phyloP scores from a whole-genome alignment of 768 basidiomycete species.

The Brasilioporus rufonigricans region DNA sequence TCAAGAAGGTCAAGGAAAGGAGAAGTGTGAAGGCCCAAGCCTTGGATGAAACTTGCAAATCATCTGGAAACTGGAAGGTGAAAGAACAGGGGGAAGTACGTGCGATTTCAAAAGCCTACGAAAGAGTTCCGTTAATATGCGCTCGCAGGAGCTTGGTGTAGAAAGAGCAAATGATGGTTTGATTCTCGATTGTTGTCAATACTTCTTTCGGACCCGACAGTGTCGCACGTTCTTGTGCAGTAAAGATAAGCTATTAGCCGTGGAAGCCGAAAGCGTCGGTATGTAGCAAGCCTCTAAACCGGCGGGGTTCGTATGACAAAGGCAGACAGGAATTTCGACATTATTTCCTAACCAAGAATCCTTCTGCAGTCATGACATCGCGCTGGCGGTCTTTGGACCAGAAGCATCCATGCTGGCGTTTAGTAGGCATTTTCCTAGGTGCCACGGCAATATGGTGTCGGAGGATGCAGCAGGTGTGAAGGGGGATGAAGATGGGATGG shows the following conservation, averaged over 20 bases:
- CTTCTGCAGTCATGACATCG: constrained; percentile 53
- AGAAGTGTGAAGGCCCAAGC: constrained; percentile 59
- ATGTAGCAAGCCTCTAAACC: constrained; percentile 16
- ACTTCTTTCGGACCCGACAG: constrained; percentile 43
- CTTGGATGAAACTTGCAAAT: constrained; percentile 59
- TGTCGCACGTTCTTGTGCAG: constrained; percentile 62
- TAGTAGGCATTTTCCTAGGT: constrained; percentile 36
- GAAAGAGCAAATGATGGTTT: constrained; percentile 61
- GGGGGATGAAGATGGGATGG: constrained; percentile 50
- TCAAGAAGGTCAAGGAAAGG: constrained; percentile 57
- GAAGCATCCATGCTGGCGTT: constrained; percentile 40
- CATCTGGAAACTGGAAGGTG: constrained; percentile 60
- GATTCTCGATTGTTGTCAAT: constrained; percentile 75
- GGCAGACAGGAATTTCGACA: constrained; percentile 18
- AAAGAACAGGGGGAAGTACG: constrained; percentile 44
- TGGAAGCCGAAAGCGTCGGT: constrained; percentile 50
- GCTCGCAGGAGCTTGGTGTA: constrained; percentile 19
- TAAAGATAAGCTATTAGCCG: constrained; percentile 64
- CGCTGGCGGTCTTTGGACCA: constrained; percentile 42
- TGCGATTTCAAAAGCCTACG: not conserved
- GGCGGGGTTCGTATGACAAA: constrained; percentile 13
- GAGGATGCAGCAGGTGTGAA: constrained; percentile 11
- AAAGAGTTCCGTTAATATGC: not conserved
- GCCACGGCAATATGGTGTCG: constrained; percentile 31
- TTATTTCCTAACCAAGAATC: constrained; percentile 35